phyloP scores from a whole-genome alignment of 164 flowering plant species.

The Cinnamomum chago region DNA sequence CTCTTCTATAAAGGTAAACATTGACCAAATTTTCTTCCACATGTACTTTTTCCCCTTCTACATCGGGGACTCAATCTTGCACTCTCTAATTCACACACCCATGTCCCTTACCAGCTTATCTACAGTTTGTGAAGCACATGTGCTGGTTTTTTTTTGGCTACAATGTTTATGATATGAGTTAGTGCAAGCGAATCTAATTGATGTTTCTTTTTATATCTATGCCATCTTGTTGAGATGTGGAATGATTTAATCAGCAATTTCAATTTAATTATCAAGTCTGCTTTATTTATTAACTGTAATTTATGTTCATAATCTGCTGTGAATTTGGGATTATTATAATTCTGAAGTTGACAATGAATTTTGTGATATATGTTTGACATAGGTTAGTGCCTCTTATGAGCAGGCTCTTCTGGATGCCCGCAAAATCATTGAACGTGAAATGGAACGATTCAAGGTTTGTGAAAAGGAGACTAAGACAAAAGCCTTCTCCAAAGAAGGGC shows the following conservation, averaged over 20 bases:
- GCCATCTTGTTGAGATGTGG: not conserved
- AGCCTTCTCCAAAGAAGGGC: conserved; percentile 99
- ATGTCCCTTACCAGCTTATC: no score
- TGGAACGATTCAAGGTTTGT: conserved; percentile 98
- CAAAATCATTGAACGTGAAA: conserved; percentile 91
- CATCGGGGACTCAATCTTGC: no score
- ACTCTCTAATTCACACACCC: no score
- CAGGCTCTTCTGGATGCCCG: conserved; percentile 99
- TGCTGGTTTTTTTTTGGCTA: not conserved
- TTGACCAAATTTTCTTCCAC: no score
- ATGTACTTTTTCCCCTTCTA: no score
- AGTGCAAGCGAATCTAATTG: not conserved
- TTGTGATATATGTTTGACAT: conserved; percentile 56
- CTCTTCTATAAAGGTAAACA: not conserved
- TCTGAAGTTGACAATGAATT: conserved; percentile 14
- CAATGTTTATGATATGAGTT: not conserved
- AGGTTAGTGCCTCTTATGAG: conserved; percentile 99
- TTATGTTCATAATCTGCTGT: conserved; percentile 2
- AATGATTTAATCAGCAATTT: not conserved
- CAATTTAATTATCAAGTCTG: not conserved
- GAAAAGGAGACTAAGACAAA: conserved; percentile 99
- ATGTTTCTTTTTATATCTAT: not conserved
- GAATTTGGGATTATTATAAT: not conserved
- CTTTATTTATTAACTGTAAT: not conserved
- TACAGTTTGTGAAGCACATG: no score